A percentile compares a stretch with the other conserved stretches of the same genome.
These are phyloP conservation scores for Neocatenulostroma microsporum DNA, from an alignment of 2,329 filamentous ascomycete species.

Conservation along the genomic window DNA sequence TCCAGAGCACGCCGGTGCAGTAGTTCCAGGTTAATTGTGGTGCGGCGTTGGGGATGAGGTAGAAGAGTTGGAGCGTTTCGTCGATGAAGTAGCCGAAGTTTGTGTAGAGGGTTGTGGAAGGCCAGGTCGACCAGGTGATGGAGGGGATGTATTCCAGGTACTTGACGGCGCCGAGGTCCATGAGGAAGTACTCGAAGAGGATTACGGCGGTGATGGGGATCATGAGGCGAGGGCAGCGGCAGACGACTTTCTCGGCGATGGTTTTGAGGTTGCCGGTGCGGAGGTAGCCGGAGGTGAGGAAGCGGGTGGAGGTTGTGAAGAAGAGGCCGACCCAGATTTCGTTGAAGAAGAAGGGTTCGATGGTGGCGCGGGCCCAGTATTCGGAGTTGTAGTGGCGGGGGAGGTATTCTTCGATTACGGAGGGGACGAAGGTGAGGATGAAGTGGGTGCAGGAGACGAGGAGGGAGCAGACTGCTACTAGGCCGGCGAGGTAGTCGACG, in stretches of 20 bases:
- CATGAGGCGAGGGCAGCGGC: slow-evolving; percentile 38
- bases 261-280: slow-evolving; percentile 35
- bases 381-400: slow-evolving; percentile 34
- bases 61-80: slow-evolving; percentile 39
- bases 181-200: slow-evolving; percentile 41
- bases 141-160: slow-evolving; percentile 41
- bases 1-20: slow-evolving; percentile 45
- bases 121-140: slow-evolving; percentile 43
- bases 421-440: slow-evolving; percentile 36
- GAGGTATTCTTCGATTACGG: slow-evolving; percentile 32
- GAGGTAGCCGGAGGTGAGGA: slow-evolving; percentile 36
- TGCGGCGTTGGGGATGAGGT: slow-evolving; percentile 41
- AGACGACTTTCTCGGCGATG: slow-evolving; percentile 38
- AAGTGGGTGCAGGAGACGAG: slow-evolving; percentile 41
- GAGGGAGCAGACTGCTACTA: slow-evolving; percentile 40
- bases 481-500: slow-evolving; percentile 41
- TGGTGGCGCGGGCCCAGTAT: slow-evolving; percentile 35
- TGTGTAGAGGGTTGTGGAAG: slow-evolving; percentile 33
- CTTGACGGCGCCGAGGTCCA: slow-evolving; percentile 37
- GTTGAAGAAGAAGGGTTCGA: slow-evolving; percentile 40
- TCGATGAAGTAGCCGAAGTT: slow-evolving; percentile 38
- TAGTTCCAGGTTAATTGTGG: slow-evolving; percentile 42
- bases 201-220: slow-evolving; percentile 38
- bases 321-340: slow-evolving; percentile 43
- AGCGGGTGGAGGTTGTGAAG: slow-evolving; percentile 42